phyloP scores from a whole-genome alignment of 306 rosid species.

The Fagus sylvatica region DNA sequence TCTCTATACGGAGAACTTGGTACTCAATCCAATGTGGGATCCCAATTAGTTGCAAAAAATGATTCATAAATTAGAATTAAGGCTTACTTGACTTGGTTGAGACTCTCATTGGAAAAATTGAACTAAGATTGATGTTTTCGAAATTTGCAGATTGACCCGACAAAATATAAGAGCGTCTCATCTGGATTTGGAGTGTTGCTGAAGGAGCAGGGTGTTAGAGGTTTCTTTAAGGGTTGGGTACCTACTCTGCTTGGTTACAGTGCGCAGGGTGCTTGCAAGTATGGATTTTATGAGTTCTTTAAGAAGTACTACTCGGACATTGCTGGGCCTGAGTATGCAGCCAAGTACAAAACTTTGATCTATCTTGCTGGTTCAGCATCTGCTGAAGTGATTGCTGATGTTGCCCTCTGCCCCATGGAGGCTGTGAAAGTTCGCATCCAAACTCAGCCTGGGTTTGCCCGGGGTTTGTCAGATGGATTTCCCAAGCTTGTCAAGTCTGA shows the following conservation, averaged over 20 bases:
- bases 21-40: too few species aligned
- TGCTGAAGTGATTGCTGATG: slow-evolving; percentile 76
- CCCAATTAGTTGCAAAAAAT: not conserved
- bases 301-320: slow-evolving; percentile 81
- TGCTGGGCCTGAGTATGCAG: slow-evolving; percentile 72
- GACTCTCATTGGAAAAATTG: not conserved
- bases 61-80: not conserved
- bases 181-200: slow-evolving; percentile 73
- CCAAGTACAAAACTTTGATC: slow-evolving; percentile 75
- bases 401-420: slow-evolving; percentile 87
- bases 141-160: slow-evolving; percentile 59
- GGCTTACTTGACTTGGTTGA: not conserved
- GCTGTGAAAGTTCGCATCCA: slow-evolving; percentile 90
- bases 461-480: slow-evolving; percentile 71
- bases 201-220: slow-evolving; percentile 72
- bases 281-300: slow-evolving; percentile 78
- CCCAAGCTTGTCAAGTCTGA: slow-evolving; percentile 73
- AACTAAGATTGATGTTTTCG: not conserved
- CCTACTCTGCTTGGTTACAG: slow-evolving; percentile 86
- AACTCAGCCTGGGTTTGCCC: slow-evolving; percentile 87
- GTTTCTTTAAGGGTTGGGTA: slow-evolving; percentile 78
- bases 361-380: slow-evolving; percentile 84
- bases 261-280: slow-evolving; percentile 84
- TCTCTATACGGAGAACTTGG: too few species aligned
- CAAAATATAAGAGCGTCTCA: slow-evolving; percentile 61